Evolutionary conservation across 2,329 filamentous ascomycete genomes (phyloP), one percentile per base, ranked within the genome.

Genomic region (Paraphaeosphaeria sporulosa): DNA sequence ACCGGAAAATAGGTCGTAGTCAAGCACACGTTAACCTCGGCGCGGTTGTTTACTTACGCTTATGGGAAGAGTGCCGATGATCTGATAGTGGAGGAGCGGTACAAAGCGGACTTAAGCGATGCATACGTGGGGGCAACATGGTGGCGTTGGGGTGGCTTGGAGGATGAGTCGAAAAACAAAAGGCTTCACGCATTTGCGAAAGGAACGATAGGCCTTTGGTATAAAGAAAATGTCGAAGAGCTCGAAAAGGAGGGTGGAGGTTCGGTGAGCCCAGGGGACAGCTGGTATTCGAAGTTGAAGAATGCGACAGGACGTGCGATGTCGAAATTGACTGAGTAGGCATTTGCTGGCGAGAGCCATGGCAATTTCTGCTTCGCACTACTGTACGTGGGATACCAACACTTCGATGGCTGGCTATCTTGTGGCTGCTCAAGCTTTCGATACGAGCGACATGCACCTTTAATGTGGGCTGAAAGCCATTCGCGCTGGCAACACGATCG

Each of bases 61-160:
- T 19, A 52, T 27, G 36, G 49, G 7, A 52, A 17, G 36, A 52
- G 7, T n/a, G 19, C 34, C 13, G 21, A 52, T 17, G 34, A 52
- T 30, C 21, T 52, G 15, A 15, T 34, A 12, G 38, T 57, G 34
- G 58, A 58, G 5, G 58, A 61, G 38, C 43, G 36, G 36, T 58
- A 57, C 40, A 47, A 15, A 7, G 27, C 54, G 2, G 15, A 19
- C 4, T 12, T 60, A 10, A 40, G n/a, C 21, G 54, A 58, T 12
- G 55, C 46, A 9, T 55, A 56, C 30, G 54, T 61, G 34, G 61
- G 58, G 9, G 32, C 55, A 34, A 55, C 36, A 10, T 58, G 61
- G 61, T 63, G 55, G 61, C 58, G 61, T 36, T 63, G 61, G 51
- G 61, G 58, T 15, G 61, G 40, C 9, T 17, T 58, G 51, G 58